Conservation (phyloP, 2,329 filamentous ascomycete species). For the Metarhizium guizhouense region DNA sequence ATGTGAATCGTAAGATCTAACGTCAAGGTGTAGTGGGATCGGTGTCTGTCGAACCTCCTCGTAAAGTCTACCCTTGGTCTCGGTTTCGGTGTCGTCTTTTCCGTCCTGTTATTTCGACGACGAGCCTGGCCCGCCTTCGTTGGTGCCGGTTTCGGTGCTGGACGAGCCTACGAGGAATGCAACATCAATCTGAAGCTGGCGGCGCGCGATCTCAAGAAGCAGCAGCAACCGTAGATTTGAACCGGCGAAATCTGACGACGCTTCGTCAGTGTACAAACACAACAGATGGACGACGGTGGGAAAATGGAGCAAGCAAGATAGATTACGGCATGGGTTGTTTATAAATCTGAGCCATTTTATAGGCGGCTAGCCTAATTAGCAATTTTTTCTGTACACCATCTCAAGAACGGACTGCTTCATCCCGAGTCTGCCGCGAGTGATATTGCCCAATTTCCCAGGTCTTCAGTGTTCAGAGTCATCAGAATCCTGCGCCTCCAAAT, state of each 20-base stretch:
- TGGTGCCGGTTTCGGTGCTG: slow-evolving; percentile 89
- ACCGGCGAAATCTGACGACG: slow-evolving; percentile 1
- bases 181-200: slow-evolving; percentile 67
- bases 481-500: slow-evolving; percentile 11
- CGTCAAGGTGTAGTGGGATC: slow-evolving; percentile 71
- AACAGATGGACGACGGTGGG: slow-evolving; percentile 13
- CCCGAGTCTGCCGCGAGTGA: neutral
- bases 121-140: slow-evolving; percentile 96
- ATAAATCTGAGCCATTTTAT: neutral
- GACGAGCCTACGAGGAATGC: slow-evolving; percentile 96
- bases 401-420: neutral
- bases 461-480: slow-evolving; percentile 1
- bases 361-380: slow-evolving; percentile 2
- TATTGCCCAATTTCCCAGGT: neutral
- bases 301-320: slow-evolving; percentile 9
- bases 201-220: slow-evolving; percentile 47
- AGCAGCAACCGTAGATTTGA: slow-evolving; percentile 26
- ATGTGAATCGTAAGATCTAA: slow-evolving; percentile 12
- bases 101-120: slow-evolving; percentile 94
- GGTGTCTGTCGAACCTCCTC: slow-evolving; percentile 92
- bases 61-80: slow-evolving; percentile 95
- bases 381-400: neutral
- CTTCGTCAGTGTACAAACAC: slow-evolving; percentile 16
- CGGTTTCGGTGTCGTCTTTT: slow-evolving; percentile 97
- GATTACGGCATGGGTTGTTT: slow-evolving; percentile 4